phyloP scores from a whole-genome alignment of 179 eudicot species.

The Amaranthus tricolor region DNA sequence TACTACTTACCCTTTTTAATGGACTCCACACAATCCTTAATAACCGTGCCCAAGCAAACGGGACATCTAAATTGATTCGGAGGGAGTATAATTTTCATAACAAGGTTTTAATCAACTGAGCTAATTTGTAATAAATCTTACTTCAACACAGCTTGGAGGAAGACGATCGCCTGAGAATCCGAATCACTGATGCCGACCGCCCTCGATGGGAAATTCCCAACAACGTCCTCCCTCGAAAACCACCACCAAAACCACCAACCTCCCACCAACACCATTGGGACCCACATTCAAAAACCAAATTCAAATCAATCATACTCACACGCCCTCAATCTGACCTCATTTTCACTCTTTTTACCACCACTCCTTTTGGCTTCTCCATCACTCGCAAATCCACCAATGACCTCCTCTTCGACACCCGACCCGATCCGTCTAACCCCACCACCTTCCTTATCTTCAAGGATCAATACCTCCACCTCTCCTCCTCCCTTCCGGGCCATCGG shows the following conservation, averaged over 20 bases:
- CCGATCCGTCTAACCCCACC: constrained; percentile 15
- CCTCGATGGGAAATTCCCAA: constrained; percentile 65
- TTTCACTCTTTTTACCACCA: constrained; percentile 54
- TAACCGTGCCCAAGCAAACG: too few relatives aligned
- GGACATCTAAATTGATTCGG: too few relatives aligned
- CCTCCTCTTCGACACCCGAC: constrained; percentile 52
- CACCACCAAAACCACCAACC: constrained; percentile 11
- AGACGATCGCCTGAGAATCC: constrained; percentile 51
- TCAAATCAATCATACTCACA: constrained; percentile 11
- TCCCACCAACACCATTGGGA: not conserved
- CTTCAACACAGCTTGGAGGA: constrained; percentile 46
- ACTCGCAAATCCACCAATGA: constrained; percentile 51
- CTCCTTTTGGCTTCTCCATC: constrained; percentile 64
- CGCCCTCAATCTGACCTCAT: constrained; percentile 36
- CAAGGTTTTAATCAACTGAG: too few relatives aligned
- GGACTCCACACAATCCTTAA: too few relatives aligned
- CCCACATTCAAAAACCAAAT: not conserved
- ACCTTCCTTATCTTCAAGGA: constrained; percentile 60
- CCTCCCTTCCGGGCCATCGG: constrained; percentile 45
- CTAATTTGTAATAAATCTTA: too few relatives aligned
- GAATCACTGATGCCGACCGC: constrained; percentile 51
- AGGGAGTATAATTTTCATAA: too few relatives aligned
- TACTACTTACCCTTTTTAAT: too few relatives aligned
- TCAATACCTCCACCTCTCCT: constrained; percentile 63
- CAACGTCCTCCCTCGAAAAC: constrained; percentile 40